Conservation (phyloP, 1,284 basidiomycete species). For the Cryptococcus floricola region DNA sequence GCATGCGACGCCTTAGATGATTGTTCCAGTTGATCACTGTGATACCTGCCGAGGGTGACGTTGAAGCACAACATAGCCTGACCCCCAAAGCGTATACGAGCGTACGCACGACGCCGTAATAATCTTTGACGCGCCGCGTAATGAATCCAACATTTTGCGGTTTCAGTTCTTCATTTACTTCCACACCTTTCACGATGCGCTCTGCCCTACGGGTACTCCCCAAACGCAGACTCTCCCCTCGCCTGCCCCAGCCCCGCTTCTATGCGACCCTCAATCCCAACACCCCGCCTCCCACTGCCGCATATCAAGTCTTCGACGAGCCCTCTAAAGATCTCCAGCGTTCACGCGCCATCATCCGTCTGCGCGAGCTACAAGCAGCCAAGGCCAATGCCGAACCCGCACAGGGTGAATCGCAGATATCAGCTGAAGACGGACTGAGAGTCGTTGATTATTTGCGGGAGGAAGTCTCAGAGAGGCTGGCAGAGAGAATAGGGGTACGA, state of each 20-base stretch:
- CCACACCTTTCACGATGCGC: neutral
- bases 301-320: slow-evolving; percentile 85
- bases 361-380: slow-evolving; percentile 45
- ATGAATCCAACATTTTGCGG: neutral
- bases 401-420: neutral
- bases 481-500: slow-evolving; percentile 77
- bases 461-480: slow-evolving; percentile 83
- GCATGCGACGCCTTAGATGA: too few species aligned
- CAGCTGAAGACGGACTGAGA: slow-evolving; percentile 29
- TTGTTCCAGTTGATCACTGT: too few species aligned
- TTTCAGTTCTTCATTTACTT: neutral
- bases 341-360: slow-evolving; percentile 63
- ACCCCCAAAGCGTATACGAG: too few species aligned
- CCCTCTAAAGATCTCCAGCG: slow-evolving; percentile 75
- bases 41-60: too few species aligned
- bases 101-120: too few species aligned
- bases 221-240: neutral
- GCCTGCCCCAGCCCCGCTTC: neutral
- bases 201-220: neutral
- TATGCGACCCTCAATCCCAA: slow-evolving; percentile 44
- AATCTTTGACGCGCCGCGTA: neutral
- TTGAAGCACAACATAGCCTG: too few species aligned
- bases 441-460: slow-evolving; percentile 89
- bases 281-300: slow-evolving; percentile 43
- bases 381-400: neutral